Evolutionary conservation across 768 basidiomycete species (phyloP).

Genomic region (Phylloporus sp.): DNA sequence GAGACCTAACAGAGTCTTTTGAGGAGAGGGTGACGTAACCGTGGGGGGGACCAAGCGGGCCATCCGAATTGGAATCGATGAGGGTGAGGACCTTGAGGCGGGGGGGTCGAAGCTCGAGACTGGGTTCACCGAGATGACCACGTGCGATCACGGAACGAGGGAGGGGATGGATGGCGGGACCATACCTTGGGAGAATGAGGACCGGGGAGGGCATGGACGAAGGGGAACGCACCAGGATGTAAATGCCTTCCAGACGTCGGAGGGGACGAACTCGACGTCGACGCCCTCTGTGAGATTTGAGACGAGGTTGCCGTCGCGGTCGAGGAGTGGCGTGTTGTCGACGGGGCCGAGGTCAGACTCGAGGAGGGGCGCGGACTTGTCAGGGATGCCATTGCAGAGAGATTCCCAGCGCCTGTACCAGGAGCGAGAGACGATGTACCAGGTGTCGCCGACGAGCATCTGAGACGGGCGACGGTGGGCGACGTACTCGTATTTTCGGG

Average conservation of each 20-base stretch:
- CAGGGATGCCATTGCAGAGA: constrained; percentile 62
- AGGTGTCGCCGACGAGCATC: constrained; percentile 65
- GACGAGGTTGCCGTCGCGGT: constrained; percentile 42
- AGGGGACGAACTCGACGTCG: constrained; percentile 73
- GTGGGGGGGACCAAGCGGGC: constrained; percentile 28
- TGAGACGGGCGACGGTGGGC: constrained; percentile 39
- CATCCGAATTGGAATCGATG: constrained; percentile 23
- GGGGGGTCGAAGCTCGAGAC: constrained; percentile 72
- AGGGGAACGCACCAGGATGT: constrained; percentile 45
- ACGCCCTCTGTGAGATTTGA: constrained; percentile 51
- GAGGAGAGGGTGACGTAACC: constrained; percentile 44
- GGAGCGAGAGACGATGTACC: constrained; percentile 65
- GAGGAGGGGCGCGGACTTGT: constrained; percentile 60
- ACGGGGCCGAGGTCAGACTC: constrained; percentile 69
- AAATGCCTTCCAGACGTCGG: constrained; percentile 65
- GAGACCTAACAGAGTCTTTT: constrained; percentile 43
- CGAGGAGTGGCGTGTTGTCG: constrained; percentile 65
- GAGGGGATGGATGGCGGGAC: constrained; percentile 48
- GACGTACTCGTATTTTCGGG: constrained; percentile 50
- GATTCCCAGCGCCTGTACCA: constrained; percentile 79
- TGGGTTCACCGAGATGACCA: constrained; percentile 44
- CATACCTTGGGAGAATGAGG: constrained; percentile 58
- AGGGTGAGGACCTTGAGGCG: constrained; percentile 53
- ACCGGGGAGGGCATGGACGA: not conserved
- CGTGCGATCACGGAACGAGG: constrained; percentile 64